These are phyloP conservation scores for Saitozyma podzolica DNA, from an alignment of 768 basidiomycete species.

Conservation along the genomic window DNA sequence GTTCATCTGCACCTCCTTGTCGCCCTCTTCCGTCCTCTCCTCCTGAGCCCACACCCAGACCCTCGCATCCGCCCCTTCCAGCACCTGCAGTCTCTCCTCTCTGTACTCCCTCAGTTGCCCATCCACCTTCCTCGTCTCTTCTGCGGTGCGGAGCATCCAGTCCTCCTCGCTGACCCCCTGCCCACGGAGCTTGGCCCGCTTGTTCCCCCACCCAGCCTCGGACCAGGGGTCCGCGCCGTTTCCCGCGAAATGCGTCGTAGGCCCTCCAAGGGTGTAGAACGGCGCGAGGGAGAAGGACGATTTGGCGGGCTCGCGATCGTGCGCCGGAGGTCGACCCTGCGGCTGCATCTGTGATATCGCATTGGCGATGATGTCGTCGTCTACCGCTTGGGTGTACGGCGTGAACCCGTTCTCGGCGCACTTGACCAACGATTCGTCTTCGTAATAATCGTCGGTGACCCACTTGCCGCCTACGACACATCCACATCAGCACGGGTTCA, in stretches of 20 bases:
- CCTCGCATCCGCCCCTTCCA: conserved; percentile 28
- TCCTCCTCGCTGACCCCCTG: conserved; percentile 83
- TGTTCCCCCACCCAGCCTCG: conserved; percentile 80
- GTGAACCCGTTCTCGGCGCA: conserved; percentile 78
- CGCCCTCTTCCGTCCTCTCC: conserved; percentile 7
- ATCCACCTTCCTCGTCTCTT: conserved; percentile 65
- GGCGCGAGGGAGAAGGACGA: conserved; percentile 54
- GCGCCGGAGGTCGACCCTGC: conserved; percentile 54
- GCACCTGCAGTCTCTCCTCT: conserved; percentile 29
- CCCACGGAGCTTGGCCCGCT: conserved; percentile 73
- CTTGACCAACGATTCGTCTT: conserved; percentile 74
- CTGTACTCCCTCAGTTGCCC: conserved; percentile 52
- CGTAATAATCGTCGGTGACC: conserved; percentile 95
- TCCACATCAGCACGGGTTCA: background rate
- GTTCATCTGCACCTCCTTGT: conserved; percentile 8
- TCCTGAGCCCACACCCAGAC: conserved; percentile 31
- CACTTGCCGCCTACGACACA: conserved; percentile 72
- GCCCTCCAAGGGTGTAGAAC: conserved; percentile 85
- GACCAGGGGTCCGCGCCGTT: conserved; percentile 83
- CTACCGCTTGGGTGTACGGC: conserved; percentile 66
- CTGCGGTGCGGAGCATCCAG: conserved; percentile 84
- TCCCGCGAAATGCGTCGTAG: conserved; percentile 86
- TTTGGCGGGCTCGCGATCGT: conserved; percentile 11
- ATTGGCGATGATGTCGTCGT: conserved; percentile 60
- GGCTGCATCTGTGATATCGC: conserved; percentile 61